A percentile compares a stretch with the other conserved stretches of the same genome.
phyloP scores from a whole-genome alignment of 768 basidiomycete species.

The Xanthoconium purpureum region DNA sequence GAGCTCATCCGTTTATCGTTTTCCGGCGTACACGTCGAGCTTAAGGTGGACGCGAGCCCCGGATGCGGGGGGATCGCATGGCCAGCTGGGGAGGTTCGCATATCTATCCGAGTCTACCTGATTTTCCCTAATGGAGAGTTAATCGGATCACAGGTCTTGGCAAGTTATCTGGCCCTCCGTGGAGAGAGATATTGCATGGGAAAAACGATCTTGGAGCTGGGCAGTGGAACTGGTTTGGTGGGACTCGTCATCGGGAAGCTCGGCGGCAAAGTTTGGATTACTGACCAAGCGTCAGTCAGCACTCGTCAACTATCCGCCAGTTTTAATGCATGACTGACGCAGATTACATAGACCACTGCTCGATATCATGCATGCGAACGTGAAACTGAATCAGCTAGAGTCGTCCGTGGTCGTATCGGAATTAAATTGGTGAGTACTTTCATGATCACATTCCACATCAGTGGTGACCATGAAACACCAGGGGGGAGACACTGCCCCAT shows the following conservation, averaged over 20 bases:
- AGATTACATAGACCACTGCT: constrained; percentile 59
- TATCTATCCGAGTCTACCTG: not conserved
- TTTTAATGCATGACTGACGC: constrained; percentile 11
- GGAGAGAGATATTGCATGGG: constrained; percentile 48
- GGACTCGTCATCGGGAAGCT: constrained; percentile 77
- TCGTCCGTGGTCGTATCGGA: constrained; percentile 57
- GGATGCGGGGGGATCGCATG: constrained; percentile 92
- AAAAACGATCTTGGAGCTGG: constrained; percentile 74
- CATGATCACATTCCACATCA: not conserved
- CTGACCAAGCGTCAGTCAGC: constrained; percentile 82
- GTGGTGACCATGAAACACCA: constrained; percentile 29
- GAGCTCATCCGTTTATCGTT: constrained; percentile 47
- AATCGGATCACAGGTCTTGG: constrained; percentile 56
- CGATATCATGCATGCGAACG: constrained; percentile 75
- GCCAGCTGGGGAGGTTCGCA: constrained; percentile 83
- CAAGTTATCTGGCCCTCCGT: constrained; percentile 65
- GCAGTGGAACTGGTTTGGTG: constrained; percentile 91
- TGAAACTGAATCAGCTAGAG: constrained; percentile 59
- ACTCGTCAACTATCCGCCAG: constrained; percentile 7
- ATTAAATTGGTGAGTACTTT: constrained; percentile 69
- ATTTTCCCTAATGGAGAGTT: not conserved
- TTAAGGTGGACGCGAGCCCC: constrained; percentile 74
- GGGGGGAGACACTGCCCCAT: constrained; percentile 62
- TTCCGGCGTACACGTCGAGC: constrained; percentile 32
- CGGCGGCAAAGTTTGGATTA: constrained; percentile 70